A percentile compares a stretch with the other conserved stretches of the same genome.
Evolutionary conservation across 2,329 filamentous ascomycete genomes (phyloP).

Genomic region (Pseudogymnoascus sp.): DNA sequence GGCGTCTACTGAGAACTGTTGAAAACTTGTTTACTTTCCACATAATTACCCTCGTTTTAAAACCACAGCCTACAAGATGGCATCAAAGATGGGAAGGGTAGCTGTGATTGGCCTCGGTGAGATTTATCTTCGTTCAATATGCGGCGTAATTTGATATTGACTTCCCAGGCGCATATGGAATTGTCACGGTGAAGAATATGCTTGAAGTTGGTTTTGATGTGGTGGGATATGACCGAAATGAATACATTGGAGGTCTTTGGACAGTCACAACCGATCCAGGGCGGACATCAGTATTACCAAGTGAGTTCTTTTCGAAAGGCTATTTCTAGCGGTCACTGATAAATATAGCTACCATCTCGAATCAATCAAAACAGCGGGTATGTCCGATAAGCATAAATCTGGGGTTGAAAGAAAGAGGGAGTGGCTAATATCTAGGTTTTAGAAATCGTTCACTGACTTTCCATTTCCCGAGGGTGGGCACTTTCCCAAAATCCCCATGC

Average conservation of each 20-base stretch:
- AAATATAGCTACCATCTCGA: slow-evolving; percentile 25
- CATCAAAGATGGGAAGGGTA: slow-evolving; percentile 11
- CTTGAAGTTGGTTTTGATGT: slow-evolving; percentile 37
- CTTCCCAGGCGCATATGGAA: slow-evolving; percentile 10
- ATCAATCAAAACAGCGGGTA: slow-evolving; percentile 18
- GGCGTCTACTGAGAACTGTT: background rate
- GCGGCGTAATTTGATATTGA: background rate
- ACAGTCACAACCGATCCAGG: slow-evolving; percentile 31
- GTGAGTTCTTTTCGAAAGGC: slow-evolving; percentile 16
- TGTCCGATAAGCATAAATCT: slow-evolving; percentile 31
- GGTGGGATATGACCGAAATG: slow-evolving; percentile 32
- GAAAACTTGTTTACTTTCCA: background rate
- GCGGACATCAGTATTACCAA: slow-evolving; percentile 29
- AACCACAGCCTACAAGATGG: background rate
- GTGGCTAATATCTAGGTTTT: background rate
- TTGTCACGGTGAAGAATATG: slow-evolving; percentile 29
- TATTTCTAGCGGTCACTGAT: slow-evolving; percentile 10
- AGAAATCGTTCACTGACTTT: slow-evolving; percentile 30
- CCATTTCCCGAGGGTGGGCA: slow-evolving; percentile 33
- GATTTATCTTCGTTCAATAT: background rate
- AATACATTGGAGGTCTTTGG: slow-evolving; percentile 36
- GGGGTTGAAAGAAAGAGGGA: slow-evolving; percentile 15
- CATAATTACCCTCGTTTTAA: background rate
- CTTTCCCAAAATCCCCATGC: background rate
- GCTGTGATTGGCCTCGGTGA: slow-evolving; percentile 23